phyloP scores from a whole-genome alignment of 1,284 basidiomycete genomes.

The Ceratobasidium sp. region DNA sequence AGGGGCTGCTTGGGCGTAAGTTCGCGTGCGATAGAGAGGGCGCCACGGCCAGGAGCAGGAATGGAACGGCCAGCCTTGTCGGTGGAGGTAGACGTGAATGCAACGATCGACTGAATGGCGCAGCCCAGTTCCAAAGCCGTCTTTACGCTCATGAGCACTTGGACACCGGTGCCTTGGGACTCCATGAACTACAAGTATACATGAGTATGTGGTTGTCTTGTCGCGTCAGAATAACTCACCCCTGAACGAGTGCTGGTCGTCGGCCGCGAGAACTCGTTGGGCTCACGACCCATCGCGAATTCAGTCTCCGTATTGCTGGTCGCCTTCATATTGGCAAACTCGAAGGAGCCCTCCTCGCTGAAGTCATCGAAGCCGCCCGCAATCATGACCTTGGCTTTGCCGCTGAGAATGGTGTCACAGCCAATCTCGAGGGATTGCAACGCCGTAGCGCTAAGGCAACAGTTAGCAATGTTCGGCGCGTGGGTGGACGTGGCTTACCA shows the following conservation, averaged over 20 bases:
- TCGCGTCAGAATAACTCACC: conserved; percentile 58
- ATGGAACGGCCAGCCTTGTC: conserved; percentile 96
- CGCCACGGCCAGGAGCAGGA: conserved; percentile 92
- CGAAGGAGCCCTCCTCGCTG: conserved; percentile 95
- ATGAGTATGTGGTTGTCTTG: conserved; percentile 37
- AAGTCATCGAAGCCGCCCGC: conserved; percentile 99
- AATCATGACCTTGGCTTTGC: conserved; percentile 99
- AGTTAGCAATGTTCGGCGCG: conserved; percentile 21
- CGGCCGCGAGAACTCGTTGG: conserved; percentile 97
- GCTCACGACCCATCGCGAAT: conserved; percentile 98
- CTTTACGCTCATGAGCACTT: conserved; percentile 96
- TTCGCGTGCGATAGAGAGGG: conserved; percentile 87
- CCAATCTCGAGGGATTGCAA: conserved; percentile 98
- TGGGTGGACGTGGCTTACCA: conserved; percentile 68
- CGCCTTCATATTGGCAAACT: conserved; percentile 99
- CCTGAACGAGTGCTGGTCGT: conserved; percentile 95
- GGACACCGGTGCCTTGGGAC: conserved; percentile 95
- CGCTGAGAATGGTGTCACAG: conserved; percentile 92
- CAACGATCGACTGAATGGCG: conserved; percentile 92
- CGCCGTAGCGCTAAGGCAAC: conserved; percentile 80
- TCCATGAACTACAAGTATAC: conserved; percentile 84
- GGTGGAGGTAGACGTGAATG: conserved; percentile 96
- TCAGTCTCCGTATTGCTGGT: conserved; percentile 97
- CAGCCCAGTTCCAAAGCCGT: conserved; percentile 94
- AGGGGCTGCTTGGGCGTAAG: conserved; percentile 74